A percentile compares a stretch with the other conserved stretches of the same genome.
Conservation (phyloP, 2,329 filamentous ascomycete genomes). For the Xylaria sp. region DNA sequence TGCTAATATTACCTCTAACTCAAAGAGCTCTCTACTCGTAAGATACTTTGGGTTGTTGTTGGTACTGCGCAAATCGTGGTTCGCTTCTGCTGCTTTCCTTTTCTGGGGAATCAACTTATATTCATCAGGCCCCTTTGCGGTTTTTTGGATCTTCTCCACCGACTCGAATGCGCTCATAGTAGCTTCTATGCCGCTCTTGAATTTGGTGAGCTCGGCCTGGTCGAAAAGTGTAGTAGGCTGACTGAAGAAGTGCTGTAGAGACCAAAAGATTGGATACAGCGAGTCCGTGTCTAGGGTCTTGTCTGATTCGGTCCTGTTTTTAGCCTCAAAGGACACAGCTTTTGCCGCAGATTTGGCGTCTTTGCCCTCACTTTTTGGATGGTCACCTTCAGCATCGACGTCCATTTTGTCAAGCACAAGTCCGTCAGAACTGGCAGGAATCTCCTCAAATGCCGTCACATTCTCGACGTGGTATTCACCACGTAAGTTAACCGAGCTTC, state of each 20-base stretch:
- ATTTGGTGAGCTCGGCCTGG: conserved; percentile 75
- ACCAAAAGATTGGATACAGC: conserved; percentile 94
- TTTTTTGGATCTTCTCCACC: conserved; percentile 61
- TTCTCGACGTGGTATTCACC: conserved; percentile 98
- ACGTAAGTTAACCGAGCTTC: conserved; percentile 94
- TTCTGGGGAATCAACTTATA: conserved; percentile 70
- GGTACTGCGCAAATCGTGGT: conserved; percentile 71
- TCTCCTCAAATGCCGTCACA: conserved; percentile 82
- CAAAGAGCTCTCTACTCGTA: conserved; percentile 96
- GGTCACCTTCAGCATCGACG: conserved; percentile 64
- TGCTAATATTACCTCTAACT: conserved; percentile 75
- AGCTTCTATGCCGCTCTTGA: conserved; percentile 79
- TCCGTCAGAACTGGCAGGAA: conserved; percentile 51
- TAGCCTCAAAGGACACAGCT: conserved; percentile 56
- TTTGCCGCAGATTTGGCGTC: conserved; percentile 52
- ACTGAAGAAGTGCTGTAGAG: conserved; percentile 89
- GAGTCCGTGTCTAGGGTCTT: conserved; percentile 71
- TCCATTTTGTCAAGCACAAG: conserved; percentile 68
- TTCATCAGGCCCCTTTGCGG: conserved; percentile 69
- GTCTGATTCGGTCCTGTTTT: conserved; percentile 55
- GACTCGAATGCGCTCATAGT: conserved; percentile 66
- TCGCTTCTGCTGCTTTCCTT: conserved; percentile 71
- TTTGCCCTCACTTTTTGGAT: conserved; percentile 50
- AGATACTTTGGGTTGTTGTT: conserved; percentile 98
- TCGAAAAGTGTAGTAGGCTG: conserved; percentile 87